These are phyloP conservation scores for Colletotrichum chlorophyti DNA, from an alignment of 2,329 filamentous ascomycete genomes.

Conservation along the genomic window DNA sequence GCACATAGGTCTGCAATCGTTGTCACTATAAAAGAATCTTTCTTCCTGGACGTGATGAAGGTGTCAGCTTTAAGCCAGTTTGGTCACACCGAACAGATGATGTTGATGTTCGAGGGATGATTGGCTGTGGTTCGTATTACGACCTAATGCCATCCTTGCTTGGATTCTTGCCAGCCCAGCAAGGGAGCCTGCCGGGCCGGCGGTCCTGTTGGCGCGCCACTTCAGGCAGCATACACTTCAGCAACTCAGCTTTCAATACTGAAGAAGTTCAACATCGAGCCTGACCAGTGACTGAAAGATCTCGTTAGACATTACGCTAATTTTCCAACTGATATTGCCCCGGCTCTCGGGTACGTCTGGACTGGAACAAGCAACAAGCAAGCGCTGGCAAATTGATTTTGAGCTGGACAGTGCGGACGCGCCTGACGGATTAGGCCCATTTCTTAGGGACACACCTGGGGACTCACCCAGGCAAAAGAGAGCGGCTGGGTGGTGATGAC, in stretches of 20 bases:
- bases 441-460: slow-evolving; percentile 1
- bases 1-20: slow-evolving; percentile 10
- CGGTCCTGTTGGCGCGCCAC: background rate
- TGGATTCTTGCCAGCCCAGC: background rate
- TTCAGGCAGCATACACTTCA: slow-evolving; percentile 7
- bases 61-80: too few species aligned
- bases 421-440: slow-evolving; percentile 12
- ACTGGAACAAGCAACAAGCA: too few species aligned
- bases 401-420: slow-evolving; percentile 19
- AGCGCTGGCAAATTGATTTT: background rate
- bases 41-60: too few species aligned
- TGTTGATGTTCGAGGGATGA: background rate
- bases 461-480: background rate
- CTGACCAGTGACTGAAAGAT: too few species aligned
- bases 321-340: too few species aligned
- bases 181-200: background rate
- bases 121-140: background rate
- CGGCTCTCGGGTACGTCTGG: background rate
- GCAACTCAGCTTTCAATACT: slow-evolving; percentile 18
- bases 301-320: too few species aligned
- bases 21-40: background rate
- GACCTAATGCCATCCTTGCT: background rate
- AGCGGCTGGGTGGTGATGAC: slow-evolving; percentile 5
- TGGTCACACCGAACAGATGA: background rate
- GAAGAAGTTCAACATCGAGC: too few species aligned